phyloP scores from a whole-genome alignment of 176 grass and related monocot genomes.

The Olyra latifolia region DNA sequence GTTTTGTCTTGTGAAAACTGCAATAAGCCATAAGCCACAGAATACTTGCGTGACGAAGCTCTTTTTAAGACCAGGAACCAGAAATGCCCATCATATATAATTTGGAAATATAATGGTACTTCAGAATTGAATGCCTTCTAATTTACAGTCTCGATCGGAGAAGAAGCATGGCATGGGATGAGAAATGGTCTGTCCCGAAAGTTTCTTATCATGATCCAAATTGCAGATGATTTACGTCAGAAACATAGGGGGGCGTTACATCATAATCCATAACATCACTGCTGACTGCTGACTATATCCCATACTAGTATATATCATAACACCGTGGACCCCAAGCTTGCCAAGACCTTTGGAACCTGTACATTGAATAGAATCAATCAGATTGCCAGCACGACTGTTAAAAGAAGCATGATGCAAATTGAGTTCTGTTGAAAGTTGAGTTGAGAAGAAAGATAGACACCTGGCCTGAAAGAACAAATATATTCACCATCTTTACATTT shows the following conservation, averaged over 20 bases:
- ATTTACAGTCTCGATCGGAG: conserved; percentile 13
- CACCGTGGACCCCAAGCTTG: conserved; percentile 3
- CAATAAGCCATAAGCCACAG: too few relatives aligned
- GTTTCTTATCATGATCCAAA: conserved; percentile 27
- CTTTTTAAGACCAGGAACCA: not conserved
- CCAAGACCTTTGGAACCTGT: conserved; percentile 47
- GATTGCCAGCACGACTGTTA: not conserved
- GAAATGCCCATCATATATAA: not conserved
- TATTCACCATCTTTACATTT: conserved; percentile 59
- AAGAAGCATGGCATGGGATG: conserved; percentile 12
- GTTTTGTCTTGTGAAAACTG: not conserved
- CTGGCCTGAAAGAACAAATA: conserved; percentile 40
- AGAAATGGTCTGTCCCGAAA: not conserved
- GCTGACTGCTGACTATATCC: conserved; percentile 16
- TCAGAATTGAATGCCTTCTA: conserved; percentile 18
- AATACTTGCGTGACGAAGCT: not conserved
- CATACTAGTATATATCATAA: conserved; percentile 18
- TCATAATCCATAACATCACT: conserved; percentile 20
- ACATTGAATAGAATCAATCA: conserved; percentile 3
- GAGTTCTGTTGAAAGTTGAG: not conserved
- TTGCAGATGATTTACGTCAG: conserved; percentile 27
- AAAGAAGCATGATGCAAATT: not conserved
- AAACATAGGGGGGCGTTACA: conserved; percentile 26
- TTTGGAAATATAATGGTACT: not conserved
- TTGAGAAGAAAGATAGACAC: conserved; percentile 14